Evolutionary conservation across 2,329 filamentous ascomycete species (phyloP), one percentile per base, ranked within the genome.

Genomic region (Lachnellula subtilissima): DNA sequence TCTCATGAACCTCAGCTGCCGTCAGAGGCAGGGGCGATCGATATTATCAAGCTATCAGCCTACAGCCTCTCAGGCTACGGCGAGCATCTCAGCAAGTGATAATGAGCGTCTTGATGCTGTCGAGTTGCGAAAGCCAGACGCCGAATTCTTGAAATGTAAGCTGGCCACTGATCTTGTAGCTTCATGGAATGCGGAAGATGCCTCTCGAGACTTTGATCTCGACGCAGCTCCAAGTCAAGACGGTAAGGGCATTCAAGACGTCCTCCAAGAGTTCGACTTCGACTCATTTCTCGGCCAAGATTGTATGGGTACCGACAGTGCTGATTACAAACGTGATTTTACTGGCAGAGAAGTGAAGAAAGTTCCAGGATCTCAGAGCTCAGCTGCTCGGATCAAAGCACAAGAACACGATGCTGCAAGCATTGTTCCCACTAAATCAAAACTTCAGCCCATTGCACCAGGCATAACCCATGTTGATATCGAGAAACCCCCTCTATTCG

Each of bases 251-350:
- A 32, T 32, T 9, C 28, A 12, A 32, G 78, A 85, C 63, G 81
- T 85, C 36, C 72, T 86, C 43, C 81, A 80, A 63, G 82, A 84
- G 60, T 86, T 86, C 63, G 83, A 86, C 61, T 80, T 86, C 60
- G 83, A 86, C 68, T 84, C 82, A 1, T 86, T 86, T 72, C 72
- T 86, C 3, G 79, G 85, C 57, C 75, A 78, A 43, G 75, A 77
- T 14, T 19, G 42, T 6, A 11, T 22, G 12, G 42, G 11, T 45
- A 12, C 17, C 39, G 15, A n/a, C 39, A 42, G 17, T 42, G 15
- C 17, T 42, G 42, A 45, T 19, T 45, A 19, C 19, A 23, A n/a
- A 11, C 11, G 8, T 19, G 4, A 40, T 40, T n/a, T 17, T 17
- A 15, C 37, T 40, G 14, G 15, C 8, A 40, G 15, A 14, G 37